Percentiles rank a stretch among this genome's conserved stretches.
Conservation (phyloP, 2,329 filamentous ascomycete species). For the Aureobasidium lini region DNA sequence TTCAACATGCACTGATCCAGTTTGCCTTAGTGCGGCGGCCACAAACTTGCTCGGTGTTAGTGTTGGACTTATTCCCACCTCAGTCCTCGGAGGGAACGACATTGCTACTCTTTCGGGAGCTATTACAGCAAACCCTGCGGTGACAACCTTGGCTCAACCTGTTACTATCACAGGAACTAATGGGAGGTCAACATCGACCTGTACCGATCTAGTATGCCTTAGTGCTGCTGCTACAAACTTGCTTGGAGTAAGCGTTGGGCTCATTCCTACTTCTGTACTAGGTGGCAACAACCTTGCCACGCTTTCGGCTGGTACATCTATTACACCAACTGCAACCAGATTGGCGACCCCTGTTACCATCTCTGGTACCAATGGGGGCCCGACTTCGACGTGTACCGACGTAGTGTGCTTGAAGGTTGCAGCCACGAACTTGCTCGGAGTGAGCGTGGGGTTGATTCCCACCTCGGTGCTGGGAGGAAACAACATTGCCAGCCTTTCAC, state of each 20-base stretch:
- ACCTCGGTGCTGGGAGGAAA: background rate
- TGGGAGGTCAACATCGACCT: background rate
- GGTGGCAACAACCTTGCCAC: background rate
- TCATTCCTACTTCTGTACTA: background rate
- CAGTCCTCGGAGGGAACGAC: background rate
- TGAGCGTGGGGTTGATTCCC: background rate
- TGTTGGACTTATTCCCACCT: background rate
- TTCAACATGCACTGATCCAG: background rate
- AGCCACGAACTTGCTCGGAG: background rate
- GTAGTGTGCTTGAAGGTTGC: background rate
- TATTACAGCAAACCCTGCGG: background rate
- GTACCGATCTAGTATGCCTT: constrained; percentile 2
- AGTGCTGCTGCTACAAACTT: background rate
- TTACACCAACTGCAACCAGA: background rate
- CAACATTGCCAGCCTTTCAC: background rate
- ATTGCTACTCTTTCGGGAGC: background rate
- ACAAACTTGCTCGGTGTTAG: background rate
- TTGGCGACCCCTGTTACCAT: background rate
- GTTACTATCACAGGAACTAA: background rate
- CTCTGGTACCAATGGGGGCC: background rate
- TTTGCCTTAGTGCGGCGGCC: background rate
- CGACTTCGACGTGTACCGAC: constrained; percentile 1
- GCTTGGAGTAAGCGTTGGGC: background rate
- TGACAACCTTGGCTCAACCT: background rate
- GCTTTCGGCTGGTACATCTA: background rate